These are phyloP conservation scores for Cornus florida DNA, from an alignment of 148 eudicot species.

Conservation along the genomic window DNA sequence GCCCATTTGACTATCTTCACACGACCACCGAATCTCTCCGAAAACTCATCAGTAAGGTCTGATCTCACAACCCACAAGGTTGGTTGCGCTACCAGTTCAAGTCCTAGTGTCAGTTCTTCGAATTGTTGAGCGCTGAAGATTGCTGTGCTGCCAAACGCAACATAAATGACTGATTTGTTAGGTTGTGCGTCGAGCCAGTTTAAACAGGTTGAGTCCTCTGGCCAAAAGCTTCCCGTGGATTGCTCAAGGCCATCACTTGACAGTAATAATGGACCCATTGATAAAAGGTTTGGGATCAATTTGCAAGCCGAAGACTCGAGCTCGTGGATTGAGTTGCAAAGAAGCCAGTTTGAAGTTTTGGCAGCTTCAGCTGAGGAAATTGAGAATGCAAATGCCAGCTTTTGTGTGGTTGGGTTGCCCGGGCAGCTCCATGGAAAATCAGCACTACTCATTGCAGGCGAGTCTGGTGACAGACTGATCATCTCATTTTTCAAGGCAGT, in stretches of 20 bases:
- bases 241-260: neutral
- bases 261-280: constrained; percentile 27
- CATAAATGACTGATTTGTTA: constrained; percentile 10
- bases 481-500: neutral
- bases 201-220: constrained; percentile 23
- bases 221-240: constrained; percentile 7
- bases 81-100: constrained; percentile 13
- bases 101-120: constrained; percentile 19
- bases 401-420: neutral
- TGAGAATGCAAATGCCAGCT: neutral
- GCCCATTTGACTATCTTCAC: constrained; percentile 21
- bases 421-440: neutral
- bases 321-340: neutral
- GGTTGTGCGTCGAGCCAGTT: constrained; percentile 25
- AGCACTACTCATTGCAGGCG: neutral
- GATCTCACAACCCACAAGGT: constrained; percentile 26
- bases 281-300: neutral
- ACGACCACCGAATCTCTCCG: constrained; percentile 2
- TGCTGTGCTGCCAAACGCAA: constrained; percentile 25
- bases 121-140: constrained; percentile 19
- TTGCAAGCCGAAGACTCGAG: neutral
- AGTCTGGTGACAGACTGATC: neutral
- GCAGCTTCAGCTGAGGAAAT: neutral
- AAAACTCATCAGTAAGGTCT: constrained; percentile 9
- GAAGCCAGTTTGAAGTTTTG: neutral